Evolutionary conservation across 805 yeast species (phyloP), one percentile per base, ranked within the genome.

Genomic region (Metschnikowia continentalis): DNA sequence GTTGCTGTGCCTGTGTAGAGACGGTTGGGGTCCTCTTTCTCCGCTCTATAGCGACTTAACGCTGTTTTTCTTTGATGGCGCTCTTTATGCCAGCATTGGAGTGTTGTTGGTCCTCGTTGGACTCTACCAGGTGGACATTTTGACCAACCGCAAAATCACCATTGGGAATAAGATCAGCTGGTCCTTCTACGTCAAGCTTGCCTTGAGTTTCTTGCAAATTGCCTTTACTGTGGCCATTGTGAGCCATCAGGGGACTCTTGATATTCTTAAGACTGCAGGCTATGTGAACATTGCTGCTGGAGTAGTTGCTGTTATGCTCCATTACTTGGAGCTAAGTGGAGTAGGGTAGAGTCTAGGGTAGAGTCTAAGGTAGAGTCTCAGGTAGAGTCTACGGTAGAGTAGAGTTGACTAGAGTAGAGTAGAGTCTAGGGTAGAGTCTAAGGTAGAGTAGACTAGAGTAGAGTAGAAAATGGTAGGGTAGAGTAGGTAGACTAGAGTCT

Each of bases 271-370:
- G 39, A 53, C 64, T 32, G 65, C 65, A 14, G 62, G 61, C 46
- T 43, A 53, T 11, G 54, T 59, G 47, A 70, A 76, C 44, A 53
- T 74, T 0, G 52, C 70, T 2, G 81, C 83, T 1, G 63, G 81
- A 13, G 45, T 76, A 2, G 78, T 86, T 5, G 86, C 82, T 0
- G 63, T 79, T 15, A 67, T 71, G 3, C 67, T 90, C 35, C 86
- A 89, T 51, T 86, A 82, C 67, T 64, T 86, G 52, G 97, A 92
- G 64, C 85, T n/a, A n/a, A n/a, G n/a, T n/a, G n/a, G n/a, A n/a
- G n/a, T n/a, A n/a, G n/a, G n/a, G n/a, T n/a, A n/a, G n/a, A n/a
- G n/a, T n/a, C n/a, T n/a, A n/a, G n/a, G n/a, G n/a, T n/a, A n/a
- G n/a, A n/a, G n/a, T n/a, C n/a, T n/a, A n/a, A n/a, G n/a, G n/a